Base-by-base conservation (phyloP, 2,329 filamentous ascomycete species). In the Volutella citrinella region DNA sequence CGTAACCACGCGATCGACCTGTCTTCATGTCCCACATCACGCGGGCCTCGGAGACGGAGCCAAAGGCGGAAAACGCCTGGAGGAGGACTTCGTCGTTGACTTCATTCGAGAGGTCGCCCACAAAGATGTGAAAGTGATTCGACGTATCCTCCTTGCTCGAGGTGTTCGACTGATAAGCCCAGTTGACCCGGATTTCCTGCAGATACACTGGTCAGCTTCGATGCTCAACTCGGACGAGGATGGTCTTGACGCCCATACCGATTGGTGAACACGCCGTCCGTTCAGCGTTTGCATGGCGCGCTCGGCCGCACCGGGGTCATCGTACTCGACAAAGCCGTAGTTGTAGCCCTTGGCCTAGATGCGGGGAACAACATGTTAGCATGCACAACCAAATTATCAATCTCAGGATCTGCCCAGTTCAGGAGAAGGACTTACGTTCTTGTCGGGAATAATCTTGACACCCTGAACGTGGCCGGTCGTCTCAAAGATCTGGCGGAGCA, bases 21-120 rank as follows among this genome's bases (percentile, higher is more conserved):
- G 93, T 98, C 77, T 98, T 98, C 93, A 98, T 98, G 64, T 98
- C 93, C 93, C 93, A 98, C 93, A 98, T 98, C 46, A 98, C 93
- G 55, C 93, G 89, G 40, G 93, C 93, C 66, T 98, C 93, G 4
- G 93, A 98, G 30, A 98, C 90, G 10, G 82, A 87, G 24, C 93
- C 93, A 62, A 97, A 98, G 27, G 88, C 88, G 29, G 88, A 94
- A 66, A 98, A 98, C 10, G 93, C 93, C 65, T 96, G 90, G 12
- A 85, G 73, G 15, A 98, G 76, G 32, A 96, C 80, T 57, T 98
- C 93, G 54, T 98, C 93, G 54, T 98, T 98, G 62, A 98, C 93
- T 64, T 98, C 93, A 57, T 98, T 98, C 53, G 90, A 96, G 36
- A 98, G 69, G 60, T 98, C 93, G 42, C 93, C 93, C 36, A 98